Conservation (phyloP, 768 basidiomycete genomes). For the Dentipellis sp. region DNA sequence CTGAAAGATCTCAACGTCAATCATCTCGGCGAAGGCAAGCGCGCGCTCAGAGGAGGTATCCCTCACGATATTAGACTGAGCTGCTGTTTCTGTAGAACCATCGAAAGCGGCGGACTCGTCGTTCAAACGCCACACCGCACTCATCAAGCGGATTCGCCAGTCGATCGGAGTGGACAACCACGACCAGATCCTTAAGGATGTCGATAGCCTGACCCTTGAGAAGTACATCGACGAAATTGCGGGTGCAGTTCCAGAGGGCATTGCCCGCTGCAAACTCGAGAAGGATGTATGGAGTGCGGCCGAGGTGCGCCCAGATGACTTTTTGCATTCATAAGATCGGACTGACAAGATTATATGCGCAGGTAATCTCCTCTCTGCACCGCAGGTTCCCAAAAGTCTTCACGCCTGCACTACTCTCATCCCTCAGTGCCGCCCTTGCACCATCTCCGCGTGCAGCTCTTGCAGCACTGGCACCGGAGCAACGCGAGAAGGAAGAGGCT, state of each 20-base stretch:
- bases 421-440: slow-evolving; percentile 47
- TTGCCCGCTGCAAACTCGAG: slow-evolving; percentile 83
- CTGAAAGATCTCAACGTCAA: slow-evolving; percentile 50
- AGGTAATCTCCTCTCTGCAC: slow-evolving; percentile 88
- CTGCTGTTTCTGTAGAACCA: slow-evolving; percentile 37
- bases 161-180: slow-evolving; percentile 75
- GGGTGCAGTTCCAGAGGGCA: slow-evolving; percentile 78
- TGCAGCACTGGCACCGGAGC: slow-evolving; percentile 55
- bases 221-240: slow-evolving; percentile 97
- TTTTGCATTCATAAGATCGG: background rate
- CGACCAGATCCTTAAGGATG: slow-evolving; percentile 87
- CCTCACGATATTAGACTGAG: background rate
- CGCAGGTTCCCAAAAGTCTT: slow-evolving; percentile 78
- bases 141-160: slow-evolving; percentile 88
- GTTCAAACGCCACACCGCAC: slow-evolving; percentile 88
- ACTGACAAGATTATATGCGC: background rate
- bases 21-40: slow-evolving; percentile 39
- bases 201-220: slow-evolving; percentile 81
- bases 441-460: slow-evolving; percentile 51
- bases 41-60: background rate
- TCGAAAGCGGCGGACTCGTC: slow-evolving; percentile 81
- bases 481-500: slow-evolving; percentile 88
- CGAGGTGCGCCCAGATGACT: slow-evolving; percentile 45
- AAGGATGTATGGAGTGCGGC: slow-evolving; percentile 88
- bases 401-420: slow-evolving; percentile 58